These are phyloP conservation scores for Backusella sp. DNA, from an alignment of 192 early-diverging fungal species.

Conservation along the genomic window DNA sequence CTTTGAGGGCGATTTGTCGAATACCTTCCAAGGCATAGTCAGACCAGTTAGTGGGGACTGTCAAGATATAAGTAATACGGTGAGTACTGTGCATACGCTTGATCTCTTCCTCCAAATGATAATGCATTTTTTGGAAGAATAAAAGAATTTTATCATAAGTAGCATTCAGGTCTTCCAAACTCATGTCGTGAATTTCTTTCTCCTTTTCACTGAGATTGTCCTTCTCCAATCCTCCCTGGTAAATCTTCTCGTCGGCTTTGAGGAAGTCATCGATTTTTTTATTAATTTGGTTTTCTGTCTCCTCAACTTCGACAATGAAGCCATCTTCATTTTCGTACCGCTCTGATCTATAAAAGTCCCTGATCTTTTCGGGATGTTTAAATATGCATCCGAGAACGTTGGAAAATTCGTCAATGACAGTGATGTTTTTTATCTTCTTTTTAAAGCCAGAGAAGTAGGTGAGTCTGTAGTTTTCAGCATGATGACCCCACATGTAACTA, in stretches of 20 bases:
- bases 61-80: neutral
- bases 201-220: neutral
- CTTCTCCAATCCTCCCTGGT: neutral
- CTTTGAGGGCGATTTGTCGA: neutral
- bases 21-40: neutral
- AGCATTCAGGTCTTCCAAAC: neutral
- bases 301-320: neutral
- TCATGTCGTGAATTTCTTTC: neutral
- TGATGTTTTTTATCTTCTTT: neutral
- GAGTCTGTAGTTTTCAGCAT: conserved; percentile 5
- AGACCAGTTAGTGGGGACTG: neutral
- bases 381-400: neutral
- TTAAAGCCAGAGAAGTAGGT: neutral
- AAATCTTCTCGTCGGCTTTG: neutral
- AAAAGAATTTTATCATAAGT: neutral
- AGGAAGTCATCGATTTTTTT: neutral
- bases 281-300: neutral
- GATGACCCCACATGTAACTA: neutral
- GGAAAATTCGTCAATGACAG: neutral
- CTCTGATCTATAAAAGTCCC: neutral
- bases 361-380: neutral
- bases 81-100: conserved; percentile 4
- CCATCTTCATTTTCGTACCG: neutral
- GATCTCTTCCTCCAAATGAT: neutral
- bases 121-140: neutral